These are phyloP conservation scores for Microbotryum scabiosae DNA, from an alignment of 1,284 basidiomycete genomes.

Conservation along the genomic window DNA sequence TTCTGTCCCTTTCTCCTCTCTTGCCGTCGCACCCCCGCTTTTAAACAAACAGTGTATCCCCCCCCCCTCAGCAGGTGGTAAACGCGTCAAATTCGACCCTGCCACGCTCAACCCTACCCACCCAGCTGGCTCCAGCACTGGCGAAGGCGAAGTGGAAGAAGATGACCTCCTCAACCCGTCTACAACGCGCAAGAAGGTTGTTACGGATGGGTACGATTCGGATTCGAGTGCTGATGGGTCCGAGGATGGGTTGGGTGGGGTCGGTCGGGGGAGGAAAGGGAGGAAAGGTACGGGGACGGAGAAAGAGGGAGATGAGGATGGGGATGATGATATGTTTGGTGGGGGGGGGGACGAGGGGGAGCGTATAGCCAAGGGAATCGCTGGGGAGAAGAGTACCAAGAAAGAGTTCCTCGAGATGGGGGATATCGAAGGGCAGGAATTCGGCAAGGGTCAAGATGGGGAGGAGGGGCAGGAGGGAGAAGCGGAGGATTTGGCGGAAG, in stretches of 20 bases:
- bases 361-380: constrained; percentile 28
- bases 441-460: constrained; percentile 40
- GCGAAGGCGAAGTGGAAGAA: constrained; percentile 22
- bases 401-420: constrained; percentile 66
- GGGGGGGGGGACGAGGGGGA: constrained; percentile 41
- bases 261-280: constrained; percentile 16
- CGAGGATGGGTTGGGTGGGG: constrained; percentile 24
- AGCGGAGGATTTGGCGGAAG: constrained; percentile 31
- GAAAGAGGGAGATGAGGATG: constrained; percentile 44
- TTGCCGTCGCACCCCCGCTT: too few species aligned
- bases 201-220: constrained; percentile 29
- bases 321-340: constrained; percentile 80
- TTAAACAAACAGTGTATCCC: too few species aligned
- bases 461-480: constrained; percentile 21
- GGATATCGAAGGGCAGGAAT: constrained; percentile 93
- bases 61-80: constrained; percentile 19
- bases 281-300: background rate
- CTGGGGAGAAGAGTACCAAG: constrained; percentile 56
- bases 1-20: background rate
- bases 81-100: constrained; percentile 19
- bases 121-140: background rate
- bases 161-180: constrained; percentile 20
- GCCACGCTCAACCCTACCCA: constrained; percentile 8
- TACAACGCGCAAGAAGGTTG: constrained; percentile 10
- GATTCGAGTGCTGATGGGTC: constrained; percentile 21